Percentiles rank a stretch among this genome's conserved stretches.
Evolutionary conservation across 495 filamentous ascomycete genomes (phyloP).

Genomic region (Bryoglossum gracile): DNA sequence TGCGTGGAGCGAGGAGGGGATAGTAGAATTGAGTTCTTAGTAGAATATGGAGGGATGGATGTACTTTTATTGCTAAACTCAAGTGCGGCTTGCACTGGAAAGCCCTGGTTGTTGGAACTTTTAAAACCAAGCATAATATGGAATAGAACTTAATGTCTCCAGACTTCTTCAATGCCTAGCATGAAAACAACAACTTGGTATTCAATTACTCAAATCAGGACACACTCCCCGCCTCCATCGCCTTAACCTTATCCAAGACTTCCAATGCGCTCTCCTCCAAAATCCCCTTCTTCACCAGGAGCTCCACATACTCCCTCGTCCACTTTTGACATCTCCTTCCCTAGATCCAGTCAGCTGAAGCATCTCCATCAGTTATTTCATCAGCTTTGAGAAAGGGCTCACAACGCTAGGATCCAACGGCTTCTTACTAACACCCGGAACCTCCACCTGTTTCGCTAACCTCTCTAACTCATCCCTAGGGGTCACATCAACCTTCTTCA

Average conservation of each 20-base stretch:
- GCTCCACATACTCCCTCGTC: constrained; percentile 6
- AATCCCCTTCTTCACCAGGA: not conserved
- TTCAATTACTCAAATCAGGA: not conserved
- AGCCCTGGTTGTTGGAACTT: too few species aligned
- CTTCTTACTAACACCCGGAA: constrained; percentile 2
- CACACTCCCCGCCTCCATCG: not conserved
- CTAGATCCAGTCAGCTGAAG: not conserved
- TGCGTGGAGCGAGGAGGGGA: too few species aligned
- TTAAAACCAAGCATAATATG: too few species aligned
- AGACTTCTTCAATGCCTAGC: too few species aligned
- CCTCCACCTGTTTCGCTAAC: constrained; percentile 4
- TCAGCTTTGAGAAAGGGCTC: too few species aligned
- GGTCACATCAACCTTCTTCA: not conserved
- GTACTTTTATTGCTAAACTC: too few species aligned
- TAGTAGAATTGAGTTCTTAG: too few species aligned
- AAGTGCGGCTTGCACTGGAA: too few species aligned
- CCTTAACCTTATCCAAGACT: constrained; percentile 5
- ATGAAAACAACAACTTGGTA: too few species aligned
- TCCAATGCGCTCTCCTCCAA: not conserved
- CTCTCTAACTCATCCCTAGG: constrained; percentile 6
- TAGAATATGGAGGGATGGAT: too few species aligned
- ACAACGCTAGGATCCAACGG: constrained; percentile 9
- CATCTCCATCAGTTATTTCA: too few species aligned
- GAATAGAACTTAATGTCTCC: too few species aligned
- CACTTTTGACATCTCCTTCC: constrained; percentile 8